Base-by-base conservation (phyloP, 2,329 filamentous ascomycete species). In the Hymenoscyphus linearis region DNA sequence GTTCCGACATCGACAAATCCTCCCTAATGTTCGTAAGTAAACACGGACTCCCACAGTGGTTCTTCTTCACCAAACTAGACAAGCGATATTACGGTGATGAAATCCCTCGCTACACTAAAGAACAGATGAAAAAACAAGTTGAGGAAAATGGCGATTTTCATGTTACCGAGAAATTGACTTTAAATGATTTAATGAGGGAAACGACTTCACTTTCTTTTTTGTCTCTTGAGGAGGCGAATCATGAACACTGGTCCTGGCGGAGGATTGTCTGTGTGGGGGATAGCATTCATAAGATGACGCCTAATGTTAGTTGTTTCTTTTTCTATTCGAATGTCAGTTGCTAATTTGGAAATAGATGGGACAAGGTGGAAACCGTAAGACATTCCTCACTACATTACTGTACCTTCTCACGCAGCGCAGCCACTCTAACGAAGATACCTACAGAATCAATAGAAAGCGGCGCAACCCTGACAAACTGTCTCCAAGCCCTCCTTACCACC, bases 381-480 rank as follows among this genome's bases (percentile, higher is more conserved):
- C 1, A 22, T 7, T 22, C 16, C 4, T n/a, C 16, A 13, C 12
- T 14, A 10, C 37, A 2, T n/a, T 16, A 27, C 18, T 12, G 52
- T 12, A 55, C 9, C 52, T 34, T 1, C 2, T 4, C 4, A 55
- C 5, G 2, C 52, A 4, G 14, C 25, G 26, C 1, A 2, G 13
- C 1, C 34, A 22, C 16, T 5, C 14, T 22, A 4, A 40, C 4
- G n/a, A 10, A 47, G 22, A 9, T 47, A 22, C n/a, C 18, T 22
- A 47, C 36, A 57, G 55, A 67, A 60, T 75, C 75, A 1, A 76
- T 78, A 16, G 76, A 78, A 64, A 71, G 71, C 57, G 75, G 72
- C 2, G 75, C 75, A 4, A 66, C 67, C 10, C 64, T 77, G 3
- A 69, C 73, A 12, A 75, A 75, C 37, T 63, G 67, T 12, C 63